Conservation (phyloP, 1,284 basidiomycete genomes). For the Trametes polyzona region DNA sequence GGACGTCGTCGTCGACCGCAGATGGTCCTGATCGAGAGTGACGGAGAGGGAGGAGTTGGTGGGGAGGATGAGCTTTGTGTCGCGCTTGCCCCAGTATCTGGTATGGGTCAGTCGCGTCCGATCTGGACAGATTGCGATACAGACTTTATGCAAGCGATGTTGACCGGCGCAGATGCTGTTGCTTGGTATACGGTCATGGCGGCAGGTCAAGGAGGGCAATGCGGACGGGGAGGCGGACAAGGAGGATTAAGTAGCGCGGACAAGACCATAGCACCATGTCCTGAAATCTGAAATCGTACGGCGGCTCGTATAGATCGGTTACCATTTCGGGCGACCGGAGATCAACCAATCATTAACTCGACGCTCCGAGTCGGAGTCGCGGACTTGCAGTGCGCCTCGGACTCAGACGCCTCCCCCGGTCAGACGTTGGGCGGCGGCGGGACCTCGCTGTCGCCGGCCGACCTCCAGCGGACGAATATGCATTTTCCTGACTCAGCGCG, state of each 20-base stretch:
- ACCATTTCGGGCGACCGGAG: conserved; percentile 24
- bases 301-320: conserved; percentile 20
- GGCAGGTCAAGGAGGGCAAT: conserved; percentile 28
- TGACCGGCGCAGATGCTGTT: conserved; percentile 92
- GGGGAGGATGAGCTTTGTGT: conserved; percentile 93
- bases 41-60: conserved; percentile 98
- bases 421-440: neutral
- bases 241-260: conserved; percentile 24
- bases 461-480: neutral
- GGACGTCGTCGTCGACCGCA: conserved; percentile 93
- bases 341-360: conserved; percentile 10
- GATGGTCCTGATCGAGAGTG: conserved; percentile 95
- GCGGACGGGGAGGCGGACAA: conserved; percentile 13
- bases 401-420: neutral
- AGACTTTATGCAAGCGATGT: conserved; percentile 96
- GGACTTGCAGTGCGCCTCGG: neutral
- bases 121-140: conserved; percentile 29
- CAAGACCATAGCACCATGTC: conserved; percentile 33
- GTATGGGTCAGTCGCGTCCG: conserved; percentile 23
- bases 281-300: conserved; percentile 34
- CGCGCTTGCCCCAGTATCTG: conserved; percentile 98
- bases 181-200: conserved; percentile 79
- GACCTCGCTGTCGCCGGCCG: neutral
- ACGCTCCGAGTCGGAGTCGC: neutral
- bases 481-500: neutral